Evolutionary conservation across 495 filamentous ascomycete species (phyloP), one percentile per base, ranked within the genome.

Genomic region (Neurospora discreta): DNA sequence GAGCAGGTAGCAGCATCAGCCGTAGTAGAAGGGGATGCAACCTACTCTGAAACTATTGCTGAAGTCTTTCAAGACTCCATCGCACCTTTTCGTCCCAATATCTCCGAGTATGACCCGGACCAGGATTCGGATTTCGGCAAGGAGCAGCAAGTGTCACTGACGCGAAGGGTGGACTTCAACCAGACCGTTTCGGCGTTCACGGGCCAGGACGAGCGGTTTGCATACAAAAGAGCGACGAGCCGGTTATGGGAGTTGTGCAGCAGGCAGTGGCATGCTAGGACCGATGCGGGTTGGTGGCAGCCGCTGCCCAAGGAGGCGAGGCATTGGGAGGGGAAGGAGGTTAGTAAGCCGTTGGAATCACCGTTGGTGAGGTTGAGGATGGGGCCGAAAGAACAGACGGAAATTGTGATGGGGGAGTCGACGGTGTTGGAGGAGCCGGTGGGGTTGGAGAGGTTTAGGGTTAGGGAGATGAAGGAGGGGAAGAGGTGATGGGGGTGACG

Each of bases 141-240:
- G 67, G 75, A 81, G 36, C 72, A 68, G 36, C 77, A 71, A 18
- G 72, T 30, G 42, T n/a, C 42, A 3, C 42, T n/a, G 13, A 60
- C 74, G 68, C 80, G 68, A 58, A 77, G 75, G 52, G 73, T 80
- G 71, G 83, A 90, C 74, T 92, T 92, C 72, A 82, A 80, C 42
- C 82, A 86, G 43, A 85, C 86, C 0, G 52, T 33, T 15, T 78
- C 81, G 39, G 84, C 83, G 0, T 90, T 92, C 74, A 92, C 88
- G 0, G 91, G 91, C 20, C 89, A 91, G 76, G 91, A 92, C 77
- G 90, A 92, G 77, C 82, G 82, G 15, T 93, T 93, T 75, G 90
- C 91, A 0, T 91, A 90, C 71, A 89, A 90, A 76, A 82, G 91
- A 4, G 91, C 90, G 8, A 80, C 84, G 65, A 90, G 88, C 71